Evolutionary conservation across 495 filamentous ascomycete species (phyloP), one percentile per base, ranked within the genome.

Genomic region (Entonaema liquescens): DNA sequence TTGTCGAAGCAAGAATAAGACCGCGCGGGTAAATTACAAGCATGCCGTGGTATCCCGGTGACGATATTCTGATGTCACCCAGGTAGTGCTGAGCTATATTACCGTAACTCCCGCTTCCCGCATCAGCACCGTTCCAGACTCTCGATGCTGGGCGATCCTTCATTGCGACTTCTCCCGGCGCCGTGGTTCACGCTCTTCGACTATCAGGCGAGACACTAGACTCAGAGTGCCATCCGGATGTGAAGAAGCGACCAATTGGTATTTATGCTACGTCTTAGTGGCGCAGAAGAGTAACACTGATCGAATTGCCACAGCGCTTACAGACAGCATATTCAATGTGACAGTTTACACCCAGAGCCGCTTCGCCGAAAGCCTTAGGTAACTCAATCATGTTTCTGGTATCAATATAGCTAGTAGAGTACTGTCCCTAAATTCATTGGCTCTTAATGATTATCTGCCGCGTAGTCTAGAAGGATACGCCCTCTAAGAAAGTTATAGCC

Each of bases 21-120:
- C 53, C 55, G 49, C 49, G 60, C 70, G 70, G 65, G 65, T 68
- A 68, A 68, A 65, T 72, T 68, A 68, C 65, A 47, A 68, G 23
- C 54, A 72, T 72, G 69, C 44, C 56, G 70, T 72, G 60, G 50
- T 19, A 68, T 65, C 56, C 9, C 59, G 49, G 44, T 44, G 55
- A 54, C 42, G 55, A 49, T 36, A 35, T 33, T 58, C 36, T 68
- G 54, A 72, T 72, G 65, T 68, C 65, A 53, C 47, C 5, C 17
- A 68, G 21, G 60, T 72, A 50, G 47, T 49, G 64, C 31, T 49
- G 36, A 29, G 52, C 40, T 36, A 44, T 49, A 38, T 61, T 65
- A 40, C 62, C 68, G 40, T 52, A 2, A 15, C 23, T 52, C 25
- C 50, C 25, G 25, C 47, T 35, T 54, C 52, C 62, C 68, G 62